Conservation (phyloP, 108 stramenopile genomes). For the Ochromonas danica region DNA sequence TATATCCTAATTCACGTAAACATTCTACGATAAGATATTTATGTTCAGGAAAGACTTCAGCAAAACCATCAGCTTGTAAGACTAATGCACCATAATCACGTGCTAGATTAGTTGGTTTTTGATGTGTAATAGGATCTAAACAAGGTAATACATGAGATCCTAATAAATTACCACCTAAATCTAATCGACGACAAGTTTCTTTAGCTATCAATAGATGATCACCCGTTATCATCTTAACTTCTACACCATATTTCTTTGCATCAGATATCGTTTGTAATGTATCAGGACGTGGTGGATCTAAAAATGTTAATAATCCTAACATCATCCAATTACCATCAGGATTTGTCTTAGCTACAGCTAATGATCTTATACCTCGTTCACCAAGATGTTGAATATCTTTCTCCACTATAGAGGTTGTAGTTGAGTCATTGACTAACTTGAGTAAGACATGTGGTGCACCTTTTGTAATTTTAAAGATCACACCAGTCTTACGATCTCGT, state of each 20-base stretch:
- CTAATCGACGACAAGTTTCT: conserved; percentile 61
- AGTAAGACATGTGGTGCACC: conserved; percentile 72
- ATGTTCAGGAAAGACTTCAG: conserved; percentile 75
- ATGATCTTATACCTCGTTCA: conserved; percentile 7
- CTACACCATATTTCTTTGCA: conserved; percentile 65
- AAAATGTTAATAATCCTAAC: conserved; percentile 74
- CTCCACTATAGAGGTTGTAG: not conserved
- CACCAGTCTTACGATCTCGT: conserved; percentile 40
- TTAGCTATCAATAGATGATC: conserved; percentile 60
- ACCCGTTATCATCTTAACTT: conserved; percentile 81
- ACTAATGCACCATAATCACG: not conserved
- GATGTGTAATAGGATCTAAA: conserved; percentile 20
- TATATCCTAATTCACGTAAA: conserved; percentile 50
- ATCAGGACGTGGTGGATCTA: conserved; percentile 75
- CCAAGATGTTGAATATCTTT: not conserved
- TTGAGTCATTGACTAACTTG: conserved; percentile 33
- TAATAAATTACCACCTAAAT: conserved; percentile 57
- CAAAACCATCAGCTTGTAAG: conserved; percentile 51
- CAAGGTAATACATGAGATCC: conserved; percentile 47
- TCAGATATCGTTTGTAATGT: conserved; percentile 68
- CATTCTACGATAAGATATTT: conserved; percentile 71
- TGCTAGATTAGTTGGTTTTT: not conserved
- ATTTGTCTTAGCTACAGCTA: conserved; percentile 34
- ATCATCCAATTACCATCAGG: conserved; percentile 53
- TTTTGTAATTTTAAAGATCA: conserved; percentile 65